Conservation (phyloP, 352 stramenopile genomes). For the Pythium folliculosum region DNA sequence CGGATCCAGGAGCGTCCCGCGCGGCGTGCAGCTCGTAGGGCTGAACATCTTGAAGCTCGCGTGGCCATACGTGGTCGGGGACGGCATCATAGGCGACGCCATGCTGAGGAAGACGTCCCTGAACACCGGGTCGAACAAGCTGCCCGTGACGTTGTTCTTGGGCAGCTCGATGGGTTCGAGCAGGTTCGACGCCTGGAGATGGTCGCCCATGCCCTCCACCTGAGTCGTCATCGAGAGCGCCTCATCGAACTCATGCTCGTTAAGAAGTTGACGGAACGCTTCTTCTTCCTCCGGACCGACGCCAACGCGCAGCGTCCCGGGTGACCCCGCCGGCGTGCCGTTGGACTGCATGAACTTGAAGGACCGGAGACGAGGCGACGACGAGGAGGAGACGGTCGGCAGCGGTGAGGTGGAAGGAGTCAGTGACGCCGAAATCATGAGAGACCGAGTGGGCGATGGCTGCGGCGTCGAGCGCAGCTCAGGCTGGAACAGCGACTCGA, state of each 20-base stretch:
- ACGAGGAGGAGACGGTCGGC: constrained; percentile 6
- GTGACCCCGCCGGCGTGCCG: constrained; percentile 4
- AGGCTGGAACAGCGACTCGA: constrained; percentile 61
- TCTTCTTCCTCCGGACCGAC: constrained; percentile 41
- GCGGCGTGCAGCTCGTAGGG: constrained; percentile 1
- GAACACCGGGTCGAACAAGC: constrained; percentile 15
- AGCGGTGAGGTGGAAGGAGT: not conserved
- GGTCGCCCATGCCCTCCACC: constrained; percentile 17
- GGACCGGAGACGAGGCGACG: constrained; percentile 15
- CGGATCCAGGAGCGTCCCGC: constrained; percentile 9
- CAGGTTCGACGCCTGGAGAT: constrained; percentile 9
- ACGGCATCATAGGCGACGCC: constrained; percentile 23
- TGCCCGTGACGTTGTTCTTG: constrained; percentile 1
- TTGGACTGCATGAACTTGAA: constrained; percentile 8
- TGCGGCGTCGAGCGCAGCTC: constrained; percentile 44
- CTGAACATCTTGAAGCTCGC: constrained; percentile 15
- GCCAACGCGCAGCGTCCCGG: constrained; percentile 21
- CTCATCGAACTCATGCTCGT: constrained; percentile 47
- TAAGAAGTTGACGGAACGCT: constrained; percentile 48
- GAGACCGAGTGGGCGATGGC: constrained; percentile 19
- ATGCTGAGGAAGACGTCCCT: constrained; percentile 36
- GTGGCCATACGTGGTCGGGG: constrained; percentile 7
- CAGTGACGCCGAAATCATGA: constrained; percentile 20
- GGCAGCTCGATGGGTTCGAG: constrained; percentile 25
- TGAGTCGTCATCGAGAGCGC: constrained; percentile 20